Percentiles rank a stretch among this genome's conserved stretches.
Evolutionary conservation across 495 filamentous ascomycete genomes (phyloP).

Genomic region (Xylaria intraflava): DNA sequence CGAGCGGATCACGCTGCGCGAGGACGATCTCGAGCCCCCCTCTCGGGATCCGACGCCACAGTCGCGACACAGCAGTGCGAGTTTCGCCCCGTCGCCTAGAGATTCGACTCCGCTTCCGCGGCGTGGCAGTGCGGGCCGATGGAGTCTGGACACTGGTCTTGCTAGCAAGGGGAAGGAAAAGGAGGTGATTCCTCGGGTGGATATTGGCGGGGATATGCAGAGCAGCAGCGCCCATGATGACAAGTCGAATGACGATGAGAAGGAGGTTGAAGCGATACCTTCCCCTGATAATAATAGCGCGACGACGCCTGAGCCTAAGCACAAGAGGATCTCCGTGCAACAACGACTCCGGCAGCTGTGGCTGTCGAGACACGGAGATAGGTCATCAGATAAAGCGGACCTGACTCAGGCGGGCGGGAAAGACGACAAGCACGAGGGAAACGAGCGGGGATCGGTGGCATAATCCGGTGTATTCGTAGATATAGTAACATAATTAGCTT

Average conservation of each 20-base stretch:
- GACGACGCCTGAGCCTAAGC: background rate
- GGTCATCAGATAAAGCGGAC: constrained; percentile 5
- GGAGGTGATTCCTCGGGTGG: background rate
- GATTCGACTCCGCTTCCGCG: background rate
- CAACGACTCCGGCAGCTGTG: background rate
- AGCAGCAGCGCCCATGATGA: background rate
- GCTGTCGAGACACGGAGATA: background rate
- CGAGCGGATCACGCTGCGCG: constrained; percentile 12
- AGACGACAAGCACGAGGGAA: background rate
- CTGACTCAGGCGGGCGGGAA: background rate
- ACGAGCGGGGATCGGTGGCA: background rate
- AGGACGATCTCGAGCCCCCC: background rate
- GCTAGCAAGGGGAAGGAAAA: constrained; percentile 5
- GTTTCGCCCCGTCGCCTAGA: background rate
- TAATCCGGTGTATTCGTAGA: background rate
- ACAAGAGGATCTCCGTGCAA: background rate
- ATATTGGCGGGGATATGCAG: background rate
- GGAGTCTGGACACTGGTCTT: background rate
- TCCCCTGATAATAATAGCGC: background rate
- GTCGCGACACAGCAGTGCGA: background rate
- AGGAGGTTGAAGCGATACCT: background rate
- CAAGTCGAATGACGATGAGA: background rate
- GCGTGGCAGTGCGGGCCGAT: background rate
- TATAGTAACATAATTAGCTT: background rate
- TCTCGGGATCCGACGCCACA: background rate